Base-by-base conservation (phyloP, 352 stramenopile genomes). In the Phytophthora pistaciae region DNA sequence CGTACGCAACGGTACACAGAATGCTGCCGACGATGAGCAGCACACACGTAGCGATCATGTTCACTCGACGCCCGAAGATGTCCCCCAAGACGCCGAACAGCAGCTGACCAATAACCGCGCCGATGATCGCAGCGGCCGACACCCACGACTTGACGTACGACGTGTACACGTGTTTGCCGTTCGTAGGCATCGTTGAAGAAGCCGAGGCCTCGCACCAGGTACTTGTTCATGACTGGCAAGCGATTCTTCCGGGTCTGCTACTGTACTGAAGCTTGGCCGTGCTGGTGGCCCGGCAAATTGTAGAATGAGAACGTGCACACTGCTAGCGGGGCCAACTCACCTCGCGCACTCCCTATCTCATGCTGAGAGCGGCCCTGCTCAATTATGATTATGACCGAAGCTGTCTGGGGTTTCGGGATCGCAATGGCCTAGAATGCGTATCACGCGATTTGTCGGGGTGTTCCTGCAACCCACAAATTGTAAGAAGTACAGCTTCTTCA, bases 151-250 rank as follows among this genome's bases (percentile, higher is more conserved):
- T 87, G 56, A 87, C 68, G 66, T 78, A 71, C 29, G 82, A 78
- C 49, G 82, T 90, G 78, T 90, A 90, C 16, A 88, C 79, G 10
- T 79, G 14, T 67, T 84, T 86, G 69, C 62, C 67, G 70, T 87
- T 90, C 82, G 60, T 90, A 90, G 55, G 78, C 78, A 64, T 88
- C 78, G 56, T 88, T 86, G 64, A 85, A 86, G 66, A 88, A 88
- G 46, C 80, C 82, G 67, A 90, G 77, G 40, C 82, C 79, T 44
- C 79, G 75, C 20, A 90, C 66, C 14, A 88, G 66, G 21, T 87
- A 85, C 60, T 84, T 85, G 72, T 90, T 85, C 77, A 90, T 84
- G 59, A 36, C 53, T 62, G 44, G 13, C 31, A 40, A 29, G n/a
- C 48, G 63, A 64, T 59, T 70, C 63, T 57, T 62, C 27, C 40